These are phyloP conservation scores for Cutaneotrichosporon arboriforme DNA, from an alignment of 1,284 basidiomycete species.

Conservation along the genomic window DNA sequence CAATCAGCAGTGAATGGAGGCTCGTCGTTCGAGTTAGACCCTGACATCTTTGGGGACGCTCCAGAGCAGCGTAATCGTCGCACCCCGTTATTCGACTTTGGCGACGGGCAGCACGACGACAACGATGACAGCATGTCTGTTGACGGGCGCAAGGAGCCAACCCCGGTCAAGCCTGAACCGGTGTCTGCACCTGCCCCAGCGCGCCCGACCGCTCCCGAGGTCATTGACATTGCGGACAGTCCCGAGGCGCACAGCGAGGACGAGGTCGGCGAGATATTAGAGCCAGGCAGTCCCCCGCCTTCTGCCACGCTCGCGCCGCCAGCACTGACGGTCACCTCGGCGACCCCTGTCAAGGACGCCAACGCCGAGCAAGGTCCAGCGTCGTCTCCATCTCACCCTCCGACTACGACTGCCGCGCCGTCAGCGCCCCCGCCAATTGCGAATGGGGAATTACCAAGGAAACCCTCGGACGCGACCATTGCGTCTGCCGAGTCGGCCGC, in stretches of 20 bases:
- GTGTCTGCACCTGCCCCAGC: too few relatives aligned
- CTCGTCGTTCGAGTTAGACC: neutral
- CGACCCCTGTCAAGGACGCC: neutral
- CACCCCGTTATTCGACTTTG: constrained; percentile 1
- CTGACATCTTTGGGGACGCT: neutral
- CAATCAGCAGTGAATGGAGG: too few relatives aligned
- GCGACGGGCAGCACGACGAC: neutral
- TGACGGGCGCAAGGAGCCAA: too few relatives aligned
- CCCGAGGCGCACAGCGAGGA: constrained; percentile 1
- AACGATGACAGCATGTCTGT: too few relatives aligned
- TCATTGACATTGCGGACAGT: neutral
- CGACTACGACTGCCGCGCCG: neutral
- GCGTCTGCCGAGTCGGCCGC: neutral
- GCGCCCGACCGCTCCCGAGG: too few relatives aligned
- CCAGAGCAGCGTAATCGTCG: neutral
- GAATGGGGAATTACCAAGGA: neutral
- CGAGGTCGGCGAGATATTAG: neutral
- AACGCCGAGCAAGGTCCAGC: neutral
- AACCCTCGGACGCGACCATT: neutral
- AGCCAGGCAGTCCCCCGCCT: neutral
- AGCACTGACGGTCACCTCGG: neutral
- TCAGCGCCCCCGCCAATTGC: neutral
- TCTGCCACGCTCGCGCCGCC: neutral
- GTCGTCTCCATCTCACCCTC: neutral
- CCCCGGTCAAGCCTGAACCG: too few relatives aligned